A percentile compares a stretch with the other conserved stretches of the same genome.
These are phyloP conservation scores for Teunomyces kruisii DNA, from an alignment of 805 yeast genomes.

Conservation along the genomic window DNA sequence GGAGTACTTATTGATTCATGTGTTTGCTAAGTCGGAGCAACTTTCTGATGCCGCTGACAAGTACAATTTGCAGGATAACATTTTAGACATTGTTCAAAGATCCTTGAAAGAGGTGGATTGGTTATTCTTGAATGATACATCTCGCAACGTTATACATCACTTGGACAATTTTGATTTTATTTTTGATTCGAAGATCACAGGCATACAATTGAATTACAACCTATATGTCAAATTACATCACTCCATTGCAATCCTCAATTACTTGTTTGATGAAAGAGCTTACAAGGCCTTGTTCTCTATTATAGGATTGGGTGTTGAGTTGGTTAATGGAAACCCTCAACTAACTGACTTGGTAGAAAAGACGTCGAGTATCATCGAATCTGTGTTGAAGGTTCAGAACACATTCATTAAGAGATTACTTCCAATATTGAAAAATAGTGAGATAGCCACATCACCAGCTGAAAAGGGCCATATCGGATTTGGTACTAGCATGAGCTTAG, in stretches of 20 bases:
- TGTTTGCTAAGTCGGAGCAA: slow-evolving; percentile 54
- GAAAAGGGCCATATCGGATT: slow-evolving; percentile 16
- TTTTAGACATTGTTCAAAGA: slow-evolving; percentile 51
- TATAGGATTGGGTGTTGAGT: slow-evolving; percentile 60
- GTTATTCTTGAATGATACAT: slow-evolving; percentile 49
- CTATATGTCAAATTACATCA: slow-evolving; percentile 62
- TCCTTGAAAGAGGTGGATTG: slow-evolving; percentile 38
- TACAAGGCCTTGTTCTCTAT: slow-evolving; percentile 57
- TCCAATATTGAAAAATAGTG: slow-evolving; percentile 47
- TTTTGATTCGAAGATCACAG: slow-evolving; percentile 20
- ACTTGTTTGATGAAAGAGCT: slow-evolving; percentile 58
- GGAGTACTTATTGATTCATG: slow-evolving; percentile 66
- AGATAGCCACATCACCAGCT: slow-evolving; percentile 6
- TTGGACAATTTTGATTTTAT: slow-evolving; percentile 18
- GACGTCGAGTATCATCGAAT: slow-evolving; percentile 45
- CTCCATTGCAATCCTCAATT: slow-evolving; percentile 62
- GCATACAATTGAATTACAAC: slow-evolving; percentile 19
- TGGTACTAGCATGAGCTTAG: slow-evolving; percentile 30
- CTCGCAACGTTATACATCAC: slow-evolving; percentile 43
- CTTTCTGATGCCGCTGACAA: slow-evolving; percentile 34
- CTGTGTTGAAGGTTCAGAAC: slow-evolving; percentile 53
- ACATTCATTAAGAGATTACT: slow-evolving; percentile 57
- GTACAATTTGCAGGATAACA: slow-evolving; percentile 49
- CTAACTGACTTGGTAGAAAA: slow-evolving; percentile 36
- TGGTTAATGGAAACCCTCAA: slow-evolving; percentile 42